A percentile compares a stretch with the other conserved stretches of the same genome.
phyloP scores from a whole-genome alignment of 371 early-diverging fungal species.

The Rhizomucor pusillus region DNA sequence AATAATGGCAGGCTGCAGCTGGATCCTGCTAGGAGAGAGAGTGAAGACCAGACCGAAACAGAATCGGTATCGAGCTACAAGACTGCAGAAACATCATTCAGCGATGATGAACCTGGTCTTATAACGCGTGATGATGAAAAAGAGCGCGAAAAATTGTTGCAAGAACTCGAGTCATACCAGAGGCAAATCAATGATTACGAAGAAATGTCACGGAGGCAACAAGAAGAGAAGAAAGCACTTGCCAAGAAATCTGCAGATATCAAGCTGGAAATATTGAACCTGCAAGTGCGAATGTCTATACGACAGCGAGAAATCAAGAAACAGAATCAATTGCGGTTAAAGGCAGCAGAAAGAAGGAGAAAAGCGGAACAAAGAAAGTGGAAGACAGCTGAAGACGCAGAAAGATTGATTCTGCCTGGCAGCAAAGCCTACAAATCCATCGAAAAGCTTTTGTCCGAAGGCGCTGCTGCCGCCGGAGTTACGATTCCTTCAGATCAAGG shows the following conservation, averaged over 20 bases:
- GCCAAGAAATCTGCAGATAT: background rate
- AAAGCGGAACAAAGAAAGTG: background rate
- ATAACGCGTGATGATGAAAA: constrained; percentile 3
- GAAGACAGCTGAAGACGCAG: background rate
- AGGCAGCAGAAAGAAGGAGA: background rate
- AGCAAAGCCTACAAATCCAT: background rate
- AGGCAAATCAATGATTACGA: background rate
- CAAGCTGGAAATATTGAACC: constrained; percentile 9
- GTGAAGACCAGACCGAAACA: constrained; percentile 1
- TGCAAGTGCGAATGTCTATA: constrained; percentile 11
- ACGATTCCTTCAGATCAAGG: background rate
- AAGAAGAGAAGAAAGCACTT: constrained; percentile 4
- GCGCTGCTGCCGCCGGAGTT: background rate
- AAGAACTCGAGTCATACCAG: constrained; percentile 9
- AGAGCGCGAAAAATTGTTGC: constrained; percentile 7
- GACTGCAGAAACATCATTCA: constrained; percentile 5
- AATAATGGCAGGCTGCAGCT: no score
- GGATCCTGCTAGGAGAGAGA: background rate
- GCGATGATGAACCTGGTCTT: constrained; percentile 8
- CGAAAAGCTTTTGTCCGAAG: background rate
- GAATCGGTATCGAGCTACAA: constrained; percentile 10
- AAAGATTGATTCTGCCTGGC: background rate
- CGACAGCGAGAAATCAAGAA: constrained; percentile 2
- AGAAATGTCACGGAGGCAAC: background rate
- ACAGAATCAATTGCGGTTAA: no score